Base-by-base conservation (phyloP, 768 basidiomycete species). In the Harrya chromipes region DNA sequence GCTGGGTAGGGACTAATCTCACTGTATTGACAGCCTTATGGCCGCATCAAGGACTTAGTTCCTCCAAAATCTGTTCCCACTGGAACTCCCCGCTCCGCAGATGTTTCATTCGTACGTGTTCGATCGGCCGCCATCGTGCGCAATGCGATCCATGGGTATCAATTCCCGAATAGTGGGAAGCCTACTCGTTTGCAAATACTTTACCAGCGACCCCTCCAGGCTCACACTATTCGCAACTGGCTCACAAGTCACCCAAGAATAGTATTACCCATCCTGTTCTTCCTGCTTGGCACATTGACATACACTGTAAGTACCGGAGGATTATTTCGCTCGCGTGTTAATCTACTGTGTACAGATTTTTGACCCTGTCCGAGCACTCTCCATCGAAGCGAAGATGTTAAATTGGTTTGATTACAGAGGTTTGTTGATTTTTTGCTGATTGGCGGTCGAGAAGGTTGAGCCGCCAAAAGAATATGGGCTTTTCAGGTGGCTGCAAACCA, bases 281-380 rank as follows among this genome's bases (percentile, higher is more conserved):
- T 97, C 66, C 70, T 98, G 2, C 65, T 98, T n/a, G 95, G 94
- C 11, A 85, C 87, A 3, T 58, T 98, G 33, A 90, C 90, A 19
- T 97, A 95, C 64, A 87, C 90, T 6, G 92, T 91, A 54, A 52
- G 83, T 69, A 47, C 4, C 3, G 21, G 34, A 24, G 49, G n/a
- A 19, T 33, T 29, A 16, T 42, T 19, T 45, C 9, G 16, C 8
- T 39, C 35, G 8, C 6, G 1, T 23, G 19, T n/a, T 17, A 10
- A 60, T 34, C 14, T 23, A 10, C n/a, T 17, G 40, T 45, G 52
- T 8, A 1, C 53, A 95, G 88, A 81, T 97, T 44, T 97, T 97
- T 60, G 93, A 97, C 66, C 94, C 94, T 3, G 80, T 99, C 36
- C 85, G 95, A 23, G 80, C 84, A 3, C 73, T 92, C 50, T 90